Evolutionary conservation across 768 basidiomycete species (phyloP), one percentile per base, ranked within the genome.

Genomic region (Phanerodontia chrysosporium): DNA sequence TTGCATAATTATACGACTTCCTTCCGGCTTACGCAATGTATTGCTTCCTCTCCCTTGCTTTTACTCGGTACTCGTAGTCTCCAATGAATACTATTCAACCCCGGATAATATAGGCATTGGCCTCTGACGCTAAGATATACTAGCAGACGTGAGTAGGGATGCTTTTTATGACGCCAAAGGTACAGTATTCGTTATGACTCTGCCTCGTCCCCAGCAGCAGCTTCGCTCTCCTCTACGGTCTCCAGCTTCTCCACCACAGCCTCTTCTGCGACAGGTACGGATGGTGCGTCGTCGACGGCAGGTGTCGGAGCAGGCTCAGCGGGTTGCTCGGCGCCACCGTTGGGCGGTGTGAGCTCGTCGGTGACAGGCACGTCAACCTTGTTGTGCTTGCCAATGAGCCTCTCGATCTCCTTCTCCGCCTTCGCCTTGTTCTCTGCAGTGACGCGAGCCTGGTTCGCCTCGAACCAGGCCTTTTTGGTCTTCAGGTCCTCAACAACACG

Each of bases 381-480:
- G 48, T 71, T 70, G 45, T 73, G 67, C 66, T 82, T 81, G 57
- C 67, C 68, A 4, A 64, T 52, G n/a, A 92, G 78, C 52, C 83
- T 83, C 64, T 80, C 75, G 68, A 94, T 90, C 63, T 89, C 83
- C 14, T 79, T 81, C 70, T 93, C 88, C 13, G 88, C 92, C 74
- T 89, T 89, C 39, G 85, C 83, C 52, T 94, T 76, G 65, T 91
- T 90, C 68, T 91, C 90, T 4, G 83, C 81, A 1, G 92, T 93
- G 62, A 82, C 83, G 24, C 84, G 84, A 27, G 82, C 83, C 73
- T 95, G 94, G 75, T 98, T 98, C 30, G 91, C 95, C 71, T 89
- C 86, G 67, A 85, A 97, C 94, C 95, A 98, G 24, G 86, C 80
- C 77, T 95, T 95, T 82, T 98, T 99, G 52, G 84, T 91, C 73